These are phyloP conservation scores for Cnidoscolus chayamansa DNA, from an alignment of 441 rosid species.

Conservation along the genomic window DNA sequence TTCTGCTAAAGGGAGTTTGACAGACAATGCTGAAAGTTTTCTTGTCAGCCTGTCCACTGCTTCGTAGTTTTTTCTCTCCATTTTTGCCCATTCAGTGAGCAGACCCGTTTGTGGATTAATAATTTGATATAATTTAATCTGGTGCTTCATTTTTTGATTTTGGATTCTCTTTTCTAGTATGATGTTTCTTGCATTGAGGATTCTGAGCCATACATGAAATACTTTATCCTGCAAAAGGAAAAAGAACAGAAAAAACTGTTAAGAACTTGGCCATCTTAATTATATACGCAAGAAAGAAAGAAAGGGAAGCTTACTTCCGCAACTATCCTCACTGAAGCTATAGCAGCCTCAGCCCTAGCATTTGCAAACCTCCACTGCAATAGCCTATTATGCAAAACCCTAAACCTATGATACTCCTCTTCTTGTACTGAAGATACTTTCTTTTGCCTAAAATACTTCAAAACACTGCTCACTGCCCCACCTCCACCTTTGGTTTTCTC, in stretches of 20 bases:
- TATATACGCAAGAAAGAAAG: background rate
- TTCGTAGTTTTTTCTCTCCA: conserved; percentile 49
- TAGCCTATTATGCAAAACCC: conserved; percentile 43
- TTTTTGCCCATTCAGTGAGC: conserved; percentile 48
- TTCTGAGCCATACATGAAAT: conserved; percentile 51
- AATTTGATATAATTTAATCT: conserved; percentile 41
- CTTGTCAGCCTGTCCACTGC: conserved; percentile 54
- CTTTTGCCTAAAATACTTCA: conserved; percentile 66
- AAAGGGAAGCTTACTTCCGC: conserved; percentile 39
- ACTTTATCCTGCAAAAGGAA: conserved; percentile 36
- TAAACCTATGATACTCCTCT: conserved; percentile 48
- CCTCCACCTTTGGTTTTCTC: conserved; percentile 26
- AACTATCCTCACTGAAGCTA: conserved; percentile 26
- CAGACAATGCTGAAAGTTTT: conserved; percentile 54
- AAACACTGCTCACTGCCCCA: conserved; percentile 51
- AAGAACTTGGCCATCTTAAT: background rate
- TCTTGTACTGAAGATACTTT: conserved; percentile 46
- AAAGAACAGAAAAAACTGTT: background rate
- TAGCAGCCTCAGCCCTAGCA: conserved; percentile 48
- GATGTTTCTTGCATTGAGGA: conserved; percentile 36
- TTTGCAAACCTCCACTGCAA: conserved; percentile 59
- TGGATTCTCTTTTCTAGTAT: conserved; percentile 39
- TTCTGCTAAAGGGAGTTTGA: conserved; percentile 41
- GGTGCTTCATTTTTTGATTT: conserved; percentile 38
- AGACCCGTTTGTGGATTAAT: conserved; percentile 43